Percentiles rank a stretch among this genome's conserved stretches.
Evolutionary conservation across 306 rosid genomes (phyloP).

Genomic region (Trifolium dubium): DNA sequence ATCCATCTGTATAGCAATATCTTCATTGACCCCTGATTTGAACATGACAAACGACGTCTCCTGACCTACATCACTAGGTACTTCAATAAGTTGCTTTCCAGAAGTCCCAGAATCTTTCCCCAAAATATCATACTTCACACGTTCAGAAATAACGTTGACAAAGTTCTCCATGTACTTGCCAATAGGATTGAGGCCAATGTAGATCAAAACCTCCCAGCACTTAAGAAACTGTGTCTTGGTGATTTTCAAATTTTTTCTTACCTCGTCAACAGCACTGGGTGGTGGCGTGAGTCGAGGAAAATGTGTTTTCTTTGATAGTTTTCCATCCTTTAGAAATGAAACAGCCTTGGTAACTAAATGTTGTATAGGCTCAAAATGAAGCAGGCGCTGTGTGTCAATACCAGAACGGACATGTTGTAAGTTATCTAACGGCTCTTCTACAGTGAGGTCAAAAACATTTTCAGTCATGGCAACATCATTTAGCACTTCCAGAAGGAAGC

Average conservation of each 20-base stretch:
- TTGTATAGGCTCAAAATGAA: slow-evolving; percentile 60
- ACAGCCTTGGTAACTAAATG: slow-evolving; percentile 57
- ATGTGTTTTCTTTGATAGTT: slow-evolving; percentile 67
- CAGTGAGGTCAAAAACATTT: slow-evolving; percentile 75
- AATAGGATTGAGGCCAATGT: slow-evolving; percentile 63
- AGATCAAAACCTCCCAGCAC: slow-evolving; percentile 93
- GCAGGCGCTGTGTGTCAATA: slow-evolving; percentile 68
- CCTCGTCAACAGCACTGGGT: slow-evolving; percentile 56
- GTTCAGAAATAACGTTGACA: slow-evolving; percentile 61
- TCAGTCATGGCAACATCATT: slow-evolving; percentile 70
- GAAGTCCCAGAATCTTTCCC: slow-evolving; percentile 74
- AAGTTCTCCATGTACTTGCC: slow-evolving; percentile 74
- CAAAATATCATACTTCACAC: slow-evolving; percentile 73
- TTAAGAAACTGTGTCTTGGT: slow-evolving; percentile 82
- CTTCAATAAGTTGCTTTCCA: slow-evolving; percentile 74
- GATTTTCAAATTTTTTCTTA: slow-evolving; percentile 68
- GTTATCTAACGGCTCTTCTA: slow-evolving; percentile 90
- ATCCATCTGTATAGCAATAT: slow-evolving; percentile 54
- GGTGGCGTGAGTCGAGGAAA: slow-evolving; percentile 70
- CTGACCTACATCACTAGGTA: slow-evolving; percentile 52
- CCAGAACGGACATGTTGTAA: slow-evolving; percentile 80
- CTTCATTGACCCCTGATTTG: slow-evolving; percentile 55
- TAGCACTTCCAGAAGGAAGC: slow-evolving; percentile 74
- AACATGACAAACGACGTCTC: slow-evolving; percentile 82
- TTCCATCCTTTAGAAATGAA: slow-evolving; percentile 64